Percentiles rank a stretch among this genome's conserved stretches.
phyloP scores from a whole-genome alignment of 495 filamentous ascomycete species.

The Xylaria palmicola region DNA sequence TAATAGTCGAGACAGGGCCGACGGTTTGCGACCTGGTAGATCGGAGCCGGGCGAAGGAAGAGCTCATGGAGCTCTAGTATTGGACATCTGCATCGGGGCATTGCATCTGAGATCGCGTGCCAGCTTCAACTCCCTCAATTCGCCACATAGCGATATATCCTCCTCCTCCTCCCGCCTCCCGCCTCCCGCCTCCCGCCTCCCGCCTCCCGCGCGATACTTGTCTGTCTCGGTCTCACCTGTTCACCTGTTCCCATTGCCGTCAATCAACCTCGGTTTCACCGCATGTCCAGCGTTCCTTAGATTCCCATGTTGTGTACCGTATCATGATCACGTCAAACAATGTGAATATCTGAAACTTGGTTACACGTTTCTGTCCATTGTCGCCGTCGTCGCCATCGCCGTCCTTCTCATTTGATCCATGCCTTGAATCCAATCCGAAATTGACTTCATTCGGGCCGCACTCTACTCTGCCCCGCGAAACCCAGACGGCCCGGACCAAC shows the following conservation, averaged over 20 bases:
- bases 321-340: neutral
- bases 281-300: neutral
- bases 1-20: no score
- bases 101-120: neutral
- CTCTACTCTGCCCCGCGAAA: neutral
- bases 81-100: neutral
- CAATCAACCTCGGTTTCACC: neutral
- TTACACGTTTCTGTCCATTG: neutral
- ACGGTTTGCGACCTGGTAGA: neutral
- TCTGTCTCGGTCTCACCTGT: neutral
- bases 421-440: neutral
- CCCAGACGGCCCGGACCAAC: neutral
- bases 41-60: conserved; percentile 5
- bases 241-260: neutral
- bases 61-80: neutral
- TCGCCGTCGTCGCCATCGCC: neutral
- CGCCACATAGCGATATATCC: conserved; percentile 1
- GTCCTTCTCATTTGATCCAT: neutral
- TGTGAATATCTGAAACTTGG: neutral
- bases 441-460: neutral
- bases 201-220: neutral
- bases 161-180: no score
- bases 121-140: conserved; percentile 1
- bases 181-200: no score
- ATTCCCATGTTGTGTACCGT: neutral